phyloP scores from a whole-genome alignment of 768 basidiomycete species.

The Flagelloscypha sp. region DNA sequence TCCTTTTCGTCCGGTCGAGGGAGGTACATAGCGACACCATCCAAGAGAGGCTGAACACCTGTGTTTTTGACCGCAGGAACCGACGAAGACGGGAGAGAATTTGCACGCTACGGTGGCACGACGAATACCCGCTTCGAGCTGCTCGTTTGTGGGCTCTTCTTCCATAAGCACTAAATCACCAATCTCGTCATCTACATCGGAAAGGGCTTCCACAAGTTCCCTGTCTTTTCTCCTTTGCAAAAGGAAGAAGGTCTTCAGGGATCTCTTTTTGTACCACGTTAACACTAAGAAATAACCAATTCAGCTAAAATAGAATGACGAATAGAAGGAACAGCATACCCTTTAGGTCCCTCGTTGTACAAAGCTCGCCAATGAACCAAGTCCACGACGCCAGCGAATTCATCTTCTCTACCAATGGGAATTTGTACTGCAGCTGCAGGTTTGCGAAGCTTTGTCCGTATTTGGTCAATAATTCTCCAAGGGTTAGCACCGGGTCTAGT shows the following conservation, averaged over 20 bases:
- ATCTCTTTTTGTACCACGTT: slow-evolving; percentile 82
- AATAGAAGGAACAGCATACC: slow-evolving; percentile 59
- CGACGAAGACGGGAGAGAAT: slow-evolving; percentile 95
- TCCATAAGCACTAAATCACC: slow-evolving; percentile 88
- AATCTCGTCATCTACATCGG: slow-evolving; percentile 94
- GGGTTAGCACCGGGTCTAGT: slow-evolving; percentile 91
- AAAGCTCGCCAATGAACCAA: slow-evolving; percentile 90
- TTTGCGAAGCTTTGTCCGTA: slow-evolving; percentile 84
- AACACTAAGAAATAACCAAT: slow-evolving; percentile 36
- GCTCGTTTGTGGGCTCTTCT: slow-evolving; percentile 57
- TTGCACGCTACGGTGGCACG: slow-evolving; percentile 82
- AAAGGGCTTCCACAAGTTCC: slow-evolving; percentile 90
- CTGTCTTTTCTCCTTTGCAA: slow-evolving; percentile 79
- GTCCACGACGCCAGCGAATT: slow-evolving; percentile 88
- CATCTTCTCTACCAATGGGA: slow-evolving; percentile 76
- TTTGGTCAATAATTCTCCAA: slow-evolving; percentile 88
- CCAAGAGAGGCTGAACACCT: slow-evolving; percentile 85
- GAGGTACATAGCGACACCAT: slow-evolving; percentile 93
- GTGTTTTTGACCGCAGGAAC: slow-evolving; percentile 98
- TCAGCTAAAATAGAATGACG: neutral
- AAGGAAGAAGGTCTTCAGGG: slow-evolving; percentile 60
- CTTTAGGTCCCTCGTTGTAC: slow-evolving; percentile 92
- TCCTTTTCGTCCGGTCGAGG: slow-evolving; percentile 78
- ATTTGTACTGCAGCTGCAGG: slow-evolving; percentile 93
- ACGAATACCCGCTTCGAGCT: slow-evolving; percentile 79